phyloP scores from a whole-genome alignment of 345 rosid genomes.

The Turritis glabra region DNA sequence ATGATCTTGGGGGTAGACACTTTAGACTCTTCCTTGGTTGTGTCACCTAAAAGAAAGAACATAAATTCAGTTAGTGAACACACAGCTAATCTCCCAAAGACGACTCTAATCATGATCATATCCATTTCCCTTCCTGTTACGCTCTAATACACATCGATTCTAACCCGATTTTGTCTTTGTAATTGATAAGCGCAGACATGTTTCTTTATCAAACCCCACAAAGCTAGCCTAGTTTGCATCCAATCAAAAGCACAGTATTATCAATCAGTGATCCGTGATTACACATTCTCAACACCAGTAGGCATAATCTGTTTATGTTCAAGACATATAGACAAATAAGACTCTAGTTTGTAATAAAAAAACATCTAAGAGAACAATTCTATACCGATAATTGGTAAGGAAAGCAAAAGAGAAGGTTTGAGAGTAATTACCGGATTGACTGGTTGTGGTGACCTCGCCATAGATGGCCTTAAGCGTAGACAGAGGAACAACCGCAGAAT shows the following conservation, averaged over 20 bases:
- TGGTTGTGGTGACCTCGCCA: slow-evolving; percentile 53
- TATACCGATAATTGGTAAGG: neutral
- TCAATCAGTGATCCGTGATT: neutral
- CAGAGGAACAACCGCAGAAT: slow-evolving; percentile 59
- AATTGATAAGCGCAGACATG: neutral
- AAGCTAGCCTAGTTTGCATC: neutral
- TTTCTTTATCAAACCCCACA: neutral
- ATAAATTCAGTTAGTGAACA: slow-evolving; percentile 5
- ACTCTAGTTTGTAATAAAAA: neutral
- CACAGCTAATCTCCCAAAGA: neutral
- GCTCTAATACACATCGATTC: neutral
- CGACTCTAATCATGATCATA: neutral
- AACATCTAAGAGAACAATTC: neutral
- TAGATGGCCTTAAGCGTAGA: slow-evolving; percentile 70
- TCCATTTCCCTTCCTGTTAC: neutral
- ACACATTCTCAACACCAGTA: neutral
- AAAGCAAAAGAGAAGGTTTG: neutral
- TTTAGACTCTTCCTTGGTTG: slow-evolving; percentile 28
- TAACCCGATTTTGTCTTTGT: neutral
- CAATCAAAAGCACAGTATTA: neutral
- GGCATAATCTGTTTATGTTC: neutral
- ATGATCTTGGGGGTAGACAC: slow-evolving; percentile 27
- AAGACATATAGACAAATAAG: neutral
- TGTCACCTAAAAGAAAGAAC: slow-evolving; percentile 20
- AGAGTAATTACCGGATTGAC: slow-evolving; percentile 41